Evolutionary conservation across 2,329 filamentous ascomycete genomes (phyloP).

Genomic region (Verticillium dahliae): DNA sequence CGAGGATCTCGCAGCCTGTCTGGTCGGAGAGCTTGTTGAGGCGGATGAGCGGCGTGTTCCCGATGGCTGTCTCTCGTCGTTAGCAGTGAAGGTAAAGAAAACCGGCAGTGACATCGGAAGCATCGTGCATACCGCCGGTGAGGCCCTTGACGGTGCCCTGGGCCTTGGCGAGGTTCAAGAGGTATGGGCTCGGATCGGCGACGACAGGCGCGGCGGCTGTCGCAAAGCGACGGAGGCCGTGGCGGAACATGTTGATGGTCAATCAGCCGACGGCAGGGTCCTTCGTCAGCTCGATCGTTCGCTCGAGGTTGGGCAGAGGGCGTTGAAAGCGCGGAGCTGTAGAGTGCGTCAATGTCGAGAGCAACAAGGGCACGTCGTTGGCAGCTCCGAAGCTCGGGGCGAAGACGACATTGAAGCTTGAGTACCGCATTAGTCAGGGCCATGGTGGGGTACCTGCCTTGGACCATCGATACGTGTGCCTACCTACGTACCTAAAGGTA

Average conservation of each 20-base stretch:
- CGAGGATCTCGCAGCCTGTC: conserved; percentile 89
- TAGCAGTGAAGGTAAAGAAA: no score
- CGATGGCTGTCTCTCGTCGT: conserved; percentile 62
- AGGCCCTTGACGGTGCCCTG: conserved; percentile 75
- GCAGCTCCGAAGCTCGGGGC: conserved; percentile 1
- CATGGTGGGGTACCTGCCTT: neutral
- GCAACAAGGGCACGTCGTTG: neutral
- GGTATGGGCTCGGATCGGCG: conserved; percentile 47
- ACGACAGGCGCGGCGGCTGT: conserved; percentile 47
- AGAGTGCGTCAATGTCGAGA: neutral
- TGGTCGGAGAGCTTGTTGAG: conserved; percentile 82
- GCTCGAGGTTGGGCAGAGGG: neutral
- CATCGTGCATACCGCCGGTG: conserved; percentile 61
- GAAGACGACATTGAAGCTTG: neutral
- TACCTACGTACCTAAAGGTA: no score
- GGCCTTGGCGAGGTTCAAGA: conserved; percentile 67
- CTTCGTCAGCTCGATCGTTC: neutral
- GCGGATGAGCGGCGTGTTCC: conserved; percentile 91
- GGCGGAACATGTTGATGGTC: conserved; percentile 54
- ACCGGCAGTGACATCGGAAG: no score
- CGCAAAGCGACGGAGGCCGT: conserved; percentile 60
- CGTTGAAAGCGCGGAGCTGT: neutral
- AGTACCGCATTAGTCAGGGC: neutral
- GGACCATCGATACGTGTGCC: no score
- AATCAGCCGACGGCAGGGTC: conserved; percentile 1